Percentiles rank a stretch among this genome's conserved stretches.
These are phyloP conservation scores for Suhomyces panamericanus DNA, from an alignment of 1,139 yeast species.

Conservation along the genomic window DNA sequence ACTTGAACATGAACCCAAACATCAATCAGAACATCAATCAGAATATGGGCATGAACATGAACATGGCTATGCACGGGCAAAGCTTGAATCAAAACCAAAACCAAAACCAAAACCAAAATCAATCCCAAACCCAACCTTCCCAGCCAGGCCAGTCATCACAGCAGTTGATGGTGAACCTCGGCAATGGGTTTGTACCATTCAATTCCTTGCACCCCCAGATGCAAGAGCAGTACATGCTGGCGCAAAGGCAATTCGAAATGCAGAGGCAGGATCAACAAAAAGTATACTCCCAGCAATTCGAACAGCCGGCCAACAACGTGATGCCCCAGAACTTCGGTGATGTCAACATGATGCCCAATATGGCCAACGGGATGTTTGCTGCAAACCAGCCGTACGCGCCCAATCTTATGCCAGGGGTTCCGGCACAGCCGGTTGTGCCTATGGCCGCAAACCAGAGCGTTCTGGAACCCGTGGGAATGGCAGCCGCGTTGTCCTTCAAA, in stretches of 20 bases:
- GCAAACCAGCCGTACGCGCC: conserved; percentile 1
- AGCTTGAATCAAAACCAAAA: not conserved
- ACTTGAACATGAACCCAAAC: not conserved
- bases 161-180: conserved; percentile 25
- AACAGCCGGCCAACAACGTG: not conserved
- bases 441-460: not conserved
- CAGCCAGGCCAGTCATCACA: conserved; percentile 12
- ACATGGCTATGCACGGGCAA: too few species aligned
- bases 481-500: conserved; percentile 4
- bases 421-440: conserved; percentile 2
- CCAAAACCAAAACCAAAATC: not conserved
- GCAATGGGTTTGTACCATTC: conserved; percentile 23
- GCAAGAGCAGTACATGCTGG: conserved; percentile 22
- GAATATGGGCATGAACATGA: too few species aligned
- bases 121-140: not conserved
- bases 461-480: not conserved
- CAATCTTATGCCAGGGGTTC: not conserved
- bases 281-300: conserved; percentile 7
- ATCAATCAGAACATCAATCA: too few species aligned
- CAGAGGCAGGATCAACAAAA: conserved; percentile 12
- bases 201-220: conserved; percentile 20
- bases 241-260: conserved; percentile 17
- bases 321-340: conserved; percentile 6
- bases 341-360: conserved; percentile 1
- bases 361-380: not conserved